These are phyloP conservation scores for Podaxis sp. DNA, from an alignment of 768 basidiomycete genomes.

Conservation along the genomic window DNA sequence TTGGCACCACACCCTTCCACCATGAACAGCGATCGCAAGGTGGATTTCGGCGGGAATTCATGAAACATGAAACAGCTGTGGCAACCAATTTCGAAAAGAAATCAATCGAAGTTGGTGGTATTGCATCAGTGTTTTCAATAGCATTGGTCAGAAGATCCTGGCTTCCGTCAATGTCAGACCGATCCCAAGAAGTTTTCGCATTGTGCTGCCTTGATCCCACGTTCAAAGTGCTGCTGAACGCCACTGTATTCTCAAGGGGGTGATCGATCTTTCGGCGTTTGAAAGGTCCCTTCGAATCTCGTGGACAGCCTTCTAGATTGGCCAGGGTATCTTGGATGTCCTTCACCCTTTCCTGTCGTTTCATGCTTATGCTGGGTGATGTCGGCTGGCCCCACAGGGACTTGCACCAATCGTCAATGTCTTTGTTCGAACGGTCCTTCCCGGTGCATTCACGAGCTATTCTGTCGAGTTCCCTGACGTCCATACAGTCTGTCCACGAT, in stretches of 20 bases:
- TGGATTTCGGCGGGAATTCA: conserved; percentile 7
- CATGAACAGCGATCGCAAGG: conserved; percentile 24
- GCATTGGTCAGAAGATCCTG: background rate
- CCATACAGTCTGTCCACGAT: conserved; percentile 57
- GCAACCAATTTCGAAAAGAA: conserved; percentile 15
- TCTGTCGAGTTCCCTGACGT: conserved; percentile 48
- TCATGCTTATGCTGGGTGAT: conserved; percentile 44
- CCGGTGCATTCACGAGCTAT: conserved; percentile 58
- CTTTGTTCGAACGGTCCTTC: conserved; percentile 48
- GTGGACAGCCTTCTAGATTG: background rate
- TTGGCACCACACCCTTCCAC: conserved; percentile 34
- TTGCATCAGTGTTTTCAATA: background rate
- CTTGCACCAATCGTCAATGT: conserved; percentile 44
- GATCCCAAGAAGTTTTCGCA: background rate
- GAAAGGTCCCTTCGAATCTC: background rate
- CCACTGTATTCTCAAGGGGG: background rate
- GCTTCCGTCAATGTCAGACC: background rate
- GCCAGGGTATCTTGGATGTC: conserved; percentile 1
- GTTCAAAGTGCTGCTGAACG: background rate
- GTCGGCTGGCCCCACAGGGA: conserved; percentile 35
- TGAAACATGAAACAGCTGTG: conserved; percentile 30
- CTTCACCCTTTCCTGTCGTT: conserved; percentile 34
- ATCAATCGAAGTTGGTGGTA: background rate
- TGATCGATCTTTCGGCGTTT: conserved; percentile 4
- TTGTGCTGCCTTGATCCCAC: background rate